Conservation (phyloP, 73 alveolate genomes). For the Durusdinium trenchii region DNA sequence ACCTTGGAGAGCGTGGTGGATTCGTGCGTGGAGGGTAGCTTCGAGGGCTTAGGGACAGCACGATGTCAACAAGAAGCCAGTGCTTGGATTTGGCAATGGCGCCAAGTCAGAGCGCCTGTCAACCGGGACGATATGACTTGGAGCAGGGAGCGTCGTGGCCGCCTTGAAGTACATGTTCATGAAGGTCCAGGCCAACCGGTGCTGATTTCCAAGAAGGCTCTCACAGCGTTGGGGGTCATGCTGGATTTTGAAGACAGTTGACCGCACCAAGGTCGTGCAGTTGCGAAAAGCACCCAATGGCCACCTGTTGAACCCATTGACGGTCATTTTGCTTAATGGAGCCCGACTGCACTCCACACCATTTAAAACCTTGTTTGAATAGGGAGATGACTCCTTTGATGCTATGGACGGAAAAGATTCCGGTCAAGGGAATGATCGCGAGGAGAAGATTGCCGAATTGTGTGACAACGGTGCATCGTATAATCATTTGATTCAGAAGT, state of each 20-base stretch:
- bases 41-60: too few relatives aligned
- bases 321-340: not conserved
- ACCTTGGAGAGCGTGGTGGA: too few relatives aligned
- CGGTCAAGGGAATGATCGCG: too few relatives aligned
- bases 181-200: not conserved
- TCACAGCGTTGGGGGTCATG: not conserved
- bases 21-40: too few relatives aligned
- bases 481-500: too few relatives aligned
- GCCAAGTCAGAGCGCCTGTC: not conserved
- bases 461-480: too few relatives aligned
- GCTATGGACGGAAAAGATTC: too few relatives aligned
- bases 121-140: not conserved
- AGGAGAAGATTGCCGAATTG: too few relatives aligned
- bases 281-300: not conserved
- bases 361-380: not conserved
- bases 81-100: slow-evolving; percentile 11
- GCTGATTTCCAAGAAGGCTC: not conserved
- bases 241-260: not conserved
- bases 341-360: not conserved
- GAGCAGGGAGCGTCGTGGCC: not conserved
- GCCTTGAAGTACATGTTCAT: not conserved
- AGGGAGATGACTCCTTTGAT: slow-evolving; percentile 40
- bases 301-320: not conserved
- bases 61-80: not conserved
- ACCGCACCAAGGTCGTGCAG: not conserved